These are phyloP conservation scores for Malassezia caprae DNA, from an alignment of 1,284 basidiomycete genomes.

Conservation along the genomic window DNA sequence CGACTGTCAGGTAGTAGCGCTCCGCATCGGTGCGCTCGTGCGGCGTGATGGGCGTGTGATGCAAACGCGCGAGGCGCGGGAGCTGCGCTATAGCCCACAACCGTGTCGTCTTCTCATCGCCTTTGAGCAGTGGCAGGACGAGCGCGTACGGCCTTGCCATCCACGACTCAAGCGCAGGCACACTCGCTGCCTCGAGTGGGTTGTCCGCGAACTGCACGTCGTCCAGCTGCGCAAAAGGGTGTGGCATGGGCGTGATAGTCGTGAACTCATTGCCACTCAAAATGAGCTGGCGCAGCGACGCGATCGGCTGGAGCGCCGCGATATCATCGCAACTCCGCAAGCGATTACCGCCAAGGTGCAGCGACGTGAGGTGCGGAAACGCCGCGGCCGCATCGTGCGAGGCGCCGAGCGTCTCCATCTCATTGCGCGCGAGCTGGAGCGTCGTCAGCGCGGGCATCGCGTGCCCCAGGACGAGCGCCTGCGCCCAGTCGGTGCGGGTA, in stretches of 20 bases:
- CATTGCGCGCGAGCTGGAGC: conserved; percentile 71
- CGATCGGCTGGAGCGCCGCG: conserved; percentile 52
- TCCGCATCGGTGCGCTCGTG: conserved; percentile 77
- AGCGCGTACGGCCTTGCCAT: conserved; percentile 49
- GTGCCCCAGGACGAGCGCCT: conserved; percentile 48
- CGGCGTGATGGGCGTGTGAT: conserved; percentile 60
- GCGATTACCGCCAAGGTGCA: conserved; percentile 69
- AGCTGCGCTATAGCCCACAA: conserved; percentile 65
- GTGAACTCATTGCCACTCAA: conserved; percentile 60
- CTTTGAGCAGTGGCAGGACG: neutral
- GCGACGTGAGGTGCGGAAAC: conserved; percentile 22
- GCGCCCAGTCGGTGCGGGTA: conserved; percentile 21
- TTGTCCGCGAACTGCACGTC: conserved; percentile 63
- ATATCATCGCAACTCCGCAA: conserved; percentile 58
- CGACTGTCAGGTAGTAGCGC: conserved; percentile 52
- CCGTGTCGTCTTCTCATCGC: conserved; percentile 45
- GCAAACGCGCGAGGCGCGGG: conserved; percentile 58
- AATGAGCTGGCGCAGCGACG: conserved; percentile 59
- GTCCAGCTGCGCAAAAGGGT: conserved; percentile 50
- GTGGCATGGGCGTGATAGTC: conserved; percentile 42
- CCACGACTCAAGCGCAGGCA: conserved; percentile 64
- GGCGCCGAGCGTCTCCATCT: conserved; percentile 44
- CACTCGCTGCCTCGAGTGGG: conserved; percentile 58
- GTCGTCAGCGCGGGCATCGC: conserved; percentile 58
- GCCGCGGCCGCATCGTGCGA: neutral